Base-by-base conservation (phyloP, 345 rosid genomes). In the Atalantia buxifolia region DNA sequence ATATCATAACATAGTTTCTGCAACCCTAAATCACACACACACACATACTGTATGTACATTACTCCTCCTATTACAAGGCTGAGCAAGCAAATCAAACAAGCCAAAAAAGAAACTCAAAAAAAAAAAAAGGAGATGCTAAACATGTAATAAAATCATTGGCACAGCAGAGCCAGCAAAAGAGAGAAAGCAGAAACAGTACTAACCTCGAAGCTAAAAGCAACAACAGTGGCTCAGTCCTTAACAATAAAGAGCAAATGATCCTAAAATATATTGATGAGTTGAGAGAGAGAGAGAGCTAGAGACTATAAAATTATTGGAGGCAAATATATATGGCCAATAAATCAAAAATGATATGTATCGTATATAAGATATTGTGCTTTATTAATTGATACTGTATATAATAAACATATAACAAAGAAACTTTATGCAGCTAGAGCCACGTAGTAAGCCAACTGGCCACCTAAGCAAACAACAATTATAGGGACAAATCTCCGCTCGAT, bases 401-500 rank as follows among this genome's bases (percentile, higher is more conserved):
- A 13, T 45, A 45, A 45, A 13, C 16, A 45, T 45, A 0, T 13
- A 45, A 45, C 3, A 45, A 12, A 45, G 50, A 8, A 69, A 30
- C 16, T 45, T 69, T 69, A 16, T 16, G 18, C 10, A 22, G 70
- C 64, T 22, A 9, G 1, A 13, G 50, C 50, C 53, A 75, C 27
- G 45, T 50, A 62, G 13, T 10, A 66, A 66, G 30, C 64, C 42
- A 74, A 72, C 66, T 62, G 78, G 79, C 67, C 81, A 85, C 80
- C 77, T 62, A 82, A 71, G 59, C 42, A 60, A 63, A 35, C 45
- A 42, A 60, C 55, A 71, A 80, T 79, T 72, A 80, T 79, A 73
- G 81, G 83, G 71, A 69, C 89, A 84, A 56, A 85, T 85, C 87
- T 80, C 81, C 56, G 16, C 82, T 80, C 81, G 60, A 83, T 89